phyloP scores from a whole-genome alignment of 805 yeast genomes.

The Starmerella etchellsii region DNA sequence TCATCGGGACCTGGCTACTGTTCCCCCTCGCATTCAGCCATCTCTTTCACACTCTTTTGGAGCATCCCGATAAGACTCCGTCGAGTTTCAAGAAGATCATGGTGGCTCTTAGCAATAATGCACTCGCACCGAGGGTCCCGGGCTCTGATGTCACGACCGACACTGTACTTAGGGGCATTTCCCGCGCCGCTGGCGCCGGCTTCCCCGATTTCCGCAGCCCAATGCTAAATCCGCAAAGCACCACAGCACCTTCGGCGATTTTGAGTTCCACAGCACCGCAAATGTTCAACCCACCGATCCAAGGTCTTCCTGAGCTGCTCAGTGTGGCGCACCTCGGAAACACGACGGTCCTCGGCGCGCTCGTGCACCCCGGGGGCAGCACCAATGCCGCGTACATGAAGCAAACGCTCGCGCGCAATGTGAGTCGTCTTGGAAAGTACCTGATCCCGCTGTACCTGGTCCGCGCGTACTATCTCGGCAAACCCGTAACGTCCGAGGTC shows the following conservation, averaged over 20 bases:
- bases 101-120: slow-evolving; percentile 22
- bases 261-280: slow-evolving; percentile 16
- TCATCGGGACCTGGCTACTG: slow-evolving; percentile 30
- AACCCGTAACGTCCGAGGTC: slow-evolving; percentile 3
- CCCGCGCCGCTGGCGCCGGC: slow-evolving; percentile 22
- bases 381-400: slow-evolving; percentile 21
- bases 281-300: slow-evolving; percentile 6
- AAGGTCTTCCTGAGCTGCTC: slow-evolving; percentile 21
- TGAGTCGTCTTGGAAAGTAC: slow-evolving; percentile 21
- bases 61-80: slow-evolving; percentile 29
- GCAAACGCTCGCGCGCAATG: slow-evolving; percentile 21
- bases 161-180: slow-evolving; percentile 25
- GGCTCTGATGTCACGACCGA: slow-evolving; percentile 8
- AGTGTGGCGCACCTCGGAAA: slow-evolving; percentile 26
- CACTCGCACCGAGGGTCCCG: slow-evolving; percentile 22
- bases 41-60: slow-evolving; percentile 28
- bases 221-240: slow-evolving; percentile 20
- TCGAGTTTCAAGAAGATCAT: slow-evolving; percentile 24
- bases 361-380: slow-evolving; percentile 25
- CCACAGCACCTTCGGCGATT: not conserved
- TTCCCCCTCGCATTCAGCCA: slow-evolving; percentile 32
- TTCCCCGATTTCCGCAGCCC: slow-evolving; percentile 28
- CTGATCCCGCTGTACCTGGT: slow-evolving; percentile 24
- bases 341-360: slow-evolving; percentile 25
- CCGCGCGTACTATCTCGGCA: slow-evolving; percentile 6